Percentiles rank a stretch among this genome's conserved stretches.
Conservation (phyloP, 2,329 filamentous ascomycete species). For the Septoria petroselini region DNA sequence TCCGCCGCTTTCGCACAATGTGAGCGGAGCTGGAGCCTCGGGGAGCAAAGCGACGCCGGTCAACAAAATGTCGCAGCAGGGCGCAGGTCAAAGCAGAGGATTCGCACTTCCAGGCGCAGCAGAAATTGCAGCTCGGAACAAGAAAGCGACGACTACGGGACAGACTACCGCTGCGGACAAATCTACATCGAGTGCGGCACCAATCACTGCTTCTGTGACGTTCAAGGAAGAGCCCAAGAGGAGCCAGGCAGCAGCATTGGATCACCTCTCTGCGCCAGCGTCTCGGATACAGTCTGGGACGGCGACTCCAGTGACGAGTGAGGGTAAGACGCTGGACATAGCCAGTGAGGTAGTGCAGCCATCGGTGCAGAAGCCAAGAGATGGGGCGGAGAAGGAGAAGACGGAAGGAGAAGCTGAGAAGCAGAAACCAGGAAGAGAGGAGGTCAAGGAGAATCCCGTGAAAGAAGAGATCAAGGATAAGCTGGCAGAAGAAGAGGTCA, state of each 20-base stretch:
- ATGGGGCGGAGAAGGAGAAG: neutral
- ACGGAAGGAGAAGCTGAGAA: too few species aligned
- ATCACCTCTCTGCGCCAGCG: slow-evolving; percentile 30
- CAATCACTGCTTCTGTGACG: neutral
- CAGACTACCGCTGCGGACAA: slow-evolving; percentile 29
- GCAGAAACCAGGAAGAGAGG: neutral
- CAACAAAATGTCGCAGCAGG: slow-evolving; percentile 27
- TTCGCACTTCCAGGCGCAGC: slow-evolving; percentile 35
- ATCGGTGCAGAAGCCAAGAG: neutral
- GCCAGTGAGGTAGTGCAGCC: neutral
- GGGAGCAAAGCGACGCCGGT: slow-evolving; percentile 12
- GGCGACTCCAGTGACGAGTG: slow-evolving; percentile 34
- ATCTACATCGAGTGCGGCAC: slow-evolving; percentile 18
- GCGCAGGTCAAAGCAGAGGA: slow-evolving; percentile 25
- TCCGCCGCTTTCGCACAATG: slow-evolving; percentile 24
- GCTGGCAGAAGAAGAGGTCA: neutral
- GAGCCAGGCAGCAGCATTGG: slow-evolving; percentile 17
- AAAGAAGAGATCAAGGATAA: neutral
- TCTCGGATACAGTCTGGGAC: slow-evolving; percentile 34
- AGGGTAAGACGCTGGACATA: slow-evolving; percentile 1
- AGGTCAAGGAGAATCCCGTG: neutral
- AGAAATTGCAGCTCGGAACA: slow-evolving; percentile 32
- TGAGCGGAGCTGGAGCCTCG: slow-evolving; percentile 3
- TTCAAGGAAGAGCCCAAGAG: slow-evolving; percentile 15
- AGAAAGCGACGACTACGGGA: slow-evolving; percentile 9